phyloP scores from a whole-genome alignment of 1,139 yeast species.

The Lodderomyces orthopsilosis region DNA sequence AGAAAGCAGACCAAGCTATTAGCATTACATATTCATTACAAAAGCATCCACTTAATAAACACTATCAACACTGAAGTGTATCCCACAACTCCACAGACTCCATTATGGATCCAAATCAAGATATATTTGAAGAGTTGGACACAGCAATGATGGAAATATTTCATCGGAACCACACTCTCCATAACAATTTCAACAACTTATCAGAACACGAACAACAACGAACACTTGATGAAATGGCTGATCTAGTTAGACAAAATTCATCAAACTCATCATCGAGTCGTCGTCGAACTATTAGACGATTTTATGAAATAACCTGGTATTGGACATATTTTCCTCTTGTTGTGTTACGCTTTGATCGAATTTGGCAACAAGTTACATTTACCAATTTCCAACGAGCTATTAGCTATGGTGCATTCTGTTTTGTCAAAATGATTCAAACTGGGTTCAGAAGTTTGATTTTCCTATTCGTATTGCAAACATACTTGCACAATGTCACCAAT shows the following conservation, averaged over 20 bases:
- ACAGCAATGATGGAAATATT: constrained; percentile 22
- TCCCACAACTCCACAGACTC: neutral
- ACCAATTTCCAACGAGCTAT: constrained; percentile 8
- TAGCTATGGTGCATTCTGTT: constrained; percentile 6
- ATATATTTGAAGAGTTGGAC: constrained; percentile 24
- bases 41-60: too few species aligned
- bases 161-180: constrained; percentile 17
- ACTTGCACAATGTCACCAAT: constrained; percentile 18
- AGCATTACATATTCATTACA: too few species aligned
- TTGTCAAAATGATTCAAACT: constrained; percentile 12
- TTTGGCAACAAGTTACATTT: constrained; percentile 23
- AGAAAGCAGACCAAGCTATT: neutral
- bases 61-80: too few species aligned
- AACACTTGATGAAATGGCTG: constrained; percentile 2
- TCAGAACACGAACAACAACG: constrained; percentile 16
- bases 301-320: constrained; percentile 16
- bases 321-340: constrained; percentile 27
- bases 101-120: constrained; percentile 15
- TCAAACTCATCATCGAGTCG: neutral
- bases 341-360: constrained; percentile 22
- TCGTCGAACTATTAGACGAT: neutral
- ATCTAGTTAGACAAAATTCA: neutral
- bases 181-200: constrained; percentile 13
- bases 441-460: constrained; percentile 19
- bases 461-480: constrained; percentile 19